A percentile compares a stretch with the other conserved stretches of the same genome.
phyloP scores from a whole-genome alignment of 768 basidiomycete genomes.

The Tylopilus subfusipes region DNA sequence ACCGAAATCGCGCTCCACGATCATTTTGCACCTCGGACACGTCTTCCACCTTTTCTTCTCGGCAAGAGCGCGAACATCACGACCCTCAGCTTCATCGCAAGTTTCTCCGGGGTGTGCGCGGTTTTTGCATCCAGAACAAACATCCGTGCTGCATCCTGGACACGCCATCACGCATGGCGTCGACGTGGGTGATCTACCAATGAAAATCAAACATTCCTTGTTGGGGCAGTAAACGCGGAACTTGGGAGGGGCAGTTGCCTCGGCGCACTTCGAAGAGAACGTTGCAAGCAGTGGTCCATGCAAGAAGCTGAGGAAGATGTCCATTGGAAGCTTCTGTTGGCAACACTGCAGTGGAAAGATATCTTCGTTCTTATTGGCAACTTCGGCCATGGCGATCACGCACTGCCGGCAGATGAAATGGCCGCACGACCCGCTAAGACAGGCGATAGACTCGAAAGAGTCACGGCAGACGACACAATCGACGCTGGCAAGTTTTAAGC shows the following conservation, averaged over 20 bases:
- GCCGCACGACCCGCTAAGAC: conserved; percentile 40
- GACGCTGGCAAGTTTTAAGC: conserved; percentile 5
- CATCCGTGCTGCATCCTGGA: conserved; percentile 34
- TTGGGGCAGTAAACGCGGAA: conserved; percentile 49
- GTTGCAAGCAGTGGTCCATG: conserved; percentile 22
- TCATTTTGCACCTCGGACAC: conserved; percentile 52
- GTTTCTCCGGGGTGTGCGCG: conserved; percentile 36
- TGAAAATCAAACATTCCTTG: conserved; percentile 48
- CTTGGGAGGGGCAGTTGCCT: conserved; percentile 42
- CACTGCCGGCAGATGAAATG: conserved; percentile 50
- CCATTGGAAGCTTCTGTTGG: conserved; percentile 33
- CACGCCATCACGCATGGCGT: conserved; percentile 32
- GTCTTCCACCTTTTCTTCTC: conserved; percentile 51
- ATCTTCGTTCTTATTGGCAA: conserved; percentile 45
- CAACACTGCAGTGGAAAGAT: conserved; percentile 54
- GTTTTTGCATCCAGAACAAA: conserved; percentile 51
- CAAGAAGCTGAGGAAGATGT: conserved; percentile 32
- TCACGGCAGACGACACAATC: conserved; percentile 44
- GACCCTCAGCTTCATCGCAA: conserved; percentile 42
- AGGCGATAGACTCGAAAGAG: conserved; percentile 7
- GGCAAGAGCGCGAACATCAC: conserved; percentile 48
- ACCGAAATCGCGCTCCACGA: conserved; percentile 53
- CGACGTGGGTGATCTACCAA: conserved; percentile 38
- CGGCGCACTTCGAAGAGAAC: conserved; percentile 43
- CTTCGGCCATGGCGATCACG: conserved; percentile 38